These are phyloP conservation scores for Mimosa pudica DNA, from an alignment of 306 rosid species.

Conservation along the genomic window DNA sequence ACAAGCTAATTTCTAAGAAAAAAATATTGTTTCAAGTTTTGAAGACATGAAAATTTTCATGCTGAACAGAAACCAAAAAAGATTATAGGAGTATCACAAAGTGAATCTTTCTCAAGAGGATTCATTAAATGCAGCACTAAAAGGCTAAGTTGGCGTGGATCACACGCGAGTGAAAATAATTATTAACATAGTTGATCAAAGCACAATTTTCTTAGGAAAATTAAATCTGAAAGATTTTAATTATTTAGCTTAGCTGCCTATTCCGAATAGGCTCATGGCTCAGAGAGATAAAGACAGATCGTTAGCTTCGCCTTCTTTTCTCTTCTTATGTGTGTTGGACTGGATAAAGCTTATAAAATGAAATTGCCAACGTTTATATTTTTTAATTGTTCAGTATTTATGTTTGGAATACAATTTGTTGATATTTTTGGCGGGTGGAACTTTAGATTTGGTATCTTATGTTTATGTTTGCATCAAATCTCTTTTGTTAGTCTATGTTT, in stretches of 20 bases:
- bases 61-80: constrained; percentile 9
- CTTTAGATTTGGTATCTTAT: too few relatives aligned
- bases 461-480: too few relatives aligned
- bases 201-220: constrained; percentile 13
- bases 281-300: neutral
- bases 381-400: neutral
- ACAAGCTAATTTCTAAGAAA: too few relatives aligned
- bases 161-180: neutral
- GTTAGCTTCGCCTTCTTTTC: neutral
- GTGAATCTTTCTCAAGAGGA: neutral
- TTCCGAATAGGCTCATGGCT: constrained; percentile 95
- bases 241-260: constrained; percentile 64
- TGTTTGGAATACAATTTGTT: too few relatives aligned
- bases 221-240: constrained; percentile 10
- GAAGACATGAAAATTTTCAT: neutral
- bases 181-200: neutral
- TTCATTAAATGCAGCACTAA: constrained; percentile 5
- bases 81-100: constrained; percentile 35
- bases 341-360: neutral
- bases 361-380: neutral
- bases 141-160: neutral
- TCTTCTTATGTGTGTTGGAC: neutral
- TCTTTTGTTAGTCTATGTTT: too few relatives aligned
- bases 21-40: too few relatives aligned
- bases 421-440: too few relatives aligned